Evolutionary conservation across 116 monocot genomes (phyloP), one percentile per base, ranked within the genome.

Genomic region (Papilionanthe hybrid): DNA sequence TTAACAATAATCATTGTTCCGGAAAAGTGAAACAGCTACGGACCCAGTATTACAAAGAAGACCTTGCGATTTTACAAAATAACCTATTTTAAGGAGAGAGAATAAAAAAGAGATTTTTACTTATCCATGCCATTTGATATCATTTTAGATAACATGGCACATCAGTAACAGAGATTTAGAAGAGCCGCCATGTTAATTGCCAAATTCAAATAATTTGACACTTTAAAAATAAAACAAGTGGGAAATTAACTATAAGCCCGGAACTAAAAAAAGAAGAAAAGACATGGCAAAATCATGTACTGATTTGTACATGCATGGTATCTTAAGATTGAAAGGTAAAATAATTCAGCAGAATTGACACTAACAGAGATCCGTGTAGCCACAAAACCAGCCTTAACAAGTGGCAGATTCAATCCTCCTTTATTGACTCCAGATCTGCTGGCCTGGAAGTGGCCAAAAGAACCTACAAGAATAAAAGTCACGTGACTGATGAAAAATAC

Each of bases 391-490:
- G 93, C 98, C 79, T 90, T 92, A 27, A 93, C 94, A 77, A 98
- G 83, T 44, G 98, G 91, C 50, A 85, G 55, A 84, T 93, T 73
- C 68, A 98, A 78, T 55, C 91, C 93, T 85, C 98, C 98, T 85
- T 89, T 98, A 72, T 98, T 94, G n/a, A 98, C 93, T 13, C 93
- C 93, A 25, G 98, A 94, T 87, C 78, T 91, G 72, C 94, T 94
- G 18, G 98, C 98, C 82, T 94, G 98, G 74, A 98, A 98, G 79
- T 98, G 98, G 9, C 98, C 98, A 86, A 91, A 98, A 82, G 94
- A 98, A 78, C 98, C 98, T 98, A 82, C 28, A 85, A 44, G 15
- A 48, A 74, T 18, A 19, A n/a, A 73, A 73, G 69, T 37, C 32
- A 37, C 15, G 28, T 69, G 65, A 25, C 32, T 25, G 69, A 32